Evolutionary conservation across 2,329 filamentous ascomycete species (phyloP), one percentile per base, ranked within the genome.

Genomic region (Tolypocladium tundrense): DNA sequence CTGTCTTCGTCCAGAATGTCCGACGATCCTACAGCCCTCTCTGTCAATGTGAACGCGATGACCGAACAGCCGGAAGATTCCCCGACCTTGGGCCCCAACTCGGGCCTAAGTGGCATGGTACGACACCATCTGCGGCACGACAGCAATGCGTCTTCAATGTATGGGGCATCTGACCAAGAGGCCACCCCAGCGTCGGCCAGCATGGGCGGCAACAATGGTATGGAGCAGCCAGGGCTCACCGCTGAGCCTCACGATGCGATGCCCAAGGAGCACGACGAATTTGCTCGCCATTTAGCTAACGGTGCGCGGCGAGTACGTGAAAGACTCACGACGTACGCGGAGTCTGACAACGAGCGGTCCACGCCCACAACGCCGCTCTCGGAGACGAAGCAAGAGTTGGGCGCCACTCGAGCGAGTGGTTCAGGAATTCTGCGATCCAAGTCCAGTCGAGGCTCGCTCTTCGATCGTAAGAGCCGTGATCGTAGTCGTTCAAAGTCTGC

Each of bases 61-160:
- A 54, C 60, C 19, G 62, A 59, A 9, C 57, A 58, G 6, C 71
- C 78, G 0, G 69, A 70, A 11, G 90, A 96, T 66, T 96, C 91
- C 0, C 91, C 92, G 0, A 95, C 90, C 0, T 75, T 96, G 7
- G 88, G 88, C 2, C 87, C 88, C 0, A 77, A 77, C 19, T 57
- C 68, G 13, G 91, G 90, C 1, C 77, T 97, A 19, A 93, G 87
- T 66, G 88, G 88, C 2, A 82, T 96, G 77, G 86, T 96, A 52
- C 85, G 88, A 39, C 87, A 92, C 61, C 94, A 97, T 75, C 75
- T 97, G 45, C 85, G 94, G 55, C 85, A 85, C 40, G 85, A 87
- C 62, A 97, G 93, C 73, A 87, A 87, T 59, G 81, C 85, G 16
- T 97, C 93, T 1, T 95, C 91, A 0, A 79, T 94, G 33, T 91